Base-by-base conservation (phyloP, 495 filamentous ascomycete genomes). In the Jackrogersella multiformis region DNA sequence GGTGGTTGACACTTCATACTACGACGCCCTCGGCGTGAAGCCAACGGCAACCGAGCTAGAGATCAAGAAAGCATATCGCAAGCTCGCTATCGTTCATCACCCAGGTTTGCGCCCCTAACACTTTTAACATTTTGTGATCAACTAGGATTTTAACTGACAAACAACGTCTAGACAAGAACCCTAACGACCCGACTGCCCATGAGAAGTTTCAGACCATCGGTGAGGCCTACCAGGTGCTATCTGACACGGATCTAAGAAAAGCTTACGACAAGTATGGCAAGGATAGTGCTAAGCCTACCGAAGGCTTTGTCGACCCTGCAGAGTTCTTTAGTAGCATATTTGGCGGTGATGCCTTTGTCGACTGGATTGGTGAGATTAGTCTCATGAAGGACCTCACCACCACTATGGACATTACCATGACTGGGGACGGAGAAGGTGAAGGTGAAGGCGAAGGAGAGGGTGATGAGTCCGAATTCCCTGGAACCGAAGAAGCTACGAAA, bases 301-400 rank as follows among this genome's bases (percentile, higher is more conserved):
- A 90, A 69, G 95, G 95, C 63, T 99, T 99, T 78, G 91, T 92
- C 82, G 95, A 99, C 70, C 96, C 95, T 0, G 86, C 93, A 41
- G 96, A 99, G 80, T 99, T 99, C 87, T 98, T 99, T 78, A 89
- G 92, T 67, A 96, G 93, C 85, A 98, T 99, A 61, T 99, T 99
- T 71, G 95, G 95, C 65, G 95, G 95, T 34, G 94, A 97, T 60
- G 95, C 96, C 4, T 99, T 99, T 73, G 84, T 89, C 21, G 94
- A 95, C 77, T 87, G 93, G 73, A 96, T 95, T 70, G 92, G 93
- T 55, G 92, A 96, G 79, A 93, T 96, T 63, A 93, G 90, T 45
- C 84, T 96, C 52, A 94, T 96, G 89, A 95, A 94, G 77, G 93
- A 95, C 68, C 81, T 96, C 35, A 94, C 91, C 2, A 88, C 90